A percentile compares a stretch with the other conserved stretches of the same genome.
Conservation (phyloP, 2,329 filamentous ascomycete genomes). For the Botryotinia convoluta region DNA sequence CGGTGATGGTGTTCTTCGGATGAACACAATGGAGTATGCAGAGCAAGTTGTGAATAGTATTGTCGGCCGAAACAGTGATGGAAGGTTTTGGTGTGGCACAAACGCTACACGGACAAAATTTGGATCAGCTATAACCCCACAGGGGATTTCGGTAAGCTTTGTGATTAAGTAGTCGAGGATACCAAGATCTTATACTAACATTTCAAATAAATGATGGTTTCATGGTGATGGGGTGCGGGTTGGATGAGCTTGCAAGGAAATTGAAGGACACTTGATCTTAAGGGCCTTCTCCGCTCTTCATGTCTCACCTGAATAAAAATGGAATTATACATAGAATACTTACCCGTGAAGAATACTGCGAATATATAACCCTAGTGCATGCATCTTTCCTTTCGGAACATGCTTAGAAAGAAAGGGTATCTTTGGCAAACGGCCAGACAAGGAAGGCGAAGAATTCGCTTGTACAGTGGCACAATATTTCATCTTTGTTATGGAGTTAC, state of each 20-base stretch:
- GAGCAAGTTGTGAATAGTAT: slow-evolving; percentile 11
- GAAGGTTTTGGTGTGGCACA: neutral
- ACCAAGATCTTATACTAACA: neutral
- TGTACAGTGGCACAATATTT: neutral
- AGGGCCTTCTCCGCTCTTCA: neutral
- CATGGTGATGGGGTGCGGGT: neutral
- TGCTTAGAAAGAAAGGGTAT: too few relatives aligned
- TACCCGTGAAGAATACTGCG: neutral
- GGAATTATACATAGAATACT: neutral
- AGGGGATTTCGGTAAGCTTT: neutral
- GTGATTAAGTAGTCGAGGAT: neutral
- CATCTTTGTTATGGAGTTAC: neutral
- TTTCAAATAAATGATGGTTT: neutral
- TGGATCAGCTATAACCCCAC: neutral
- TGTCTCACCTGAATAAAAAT: neutral
- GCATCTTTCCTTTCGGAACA: neutral
- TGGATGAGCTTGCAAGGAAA: neutral
- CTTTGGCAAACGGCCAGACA: too few relatives aligned
- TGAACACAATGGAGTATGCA: neutral
- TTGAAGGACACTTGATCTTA: neutral
- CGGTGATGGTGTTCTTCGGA: neutral
- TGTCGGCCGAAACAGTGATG: neutral
- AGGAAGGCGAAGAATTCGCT: too few relatives aligned
- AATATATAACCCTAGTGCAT: neutral
- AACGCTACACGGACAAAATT: neutral